Evolutionary conservation across 768 basidiomycete genomes (phyloP), one percentile per base, ranked within the genome.

Genomic region (Tulasnella sp.): DNA sequence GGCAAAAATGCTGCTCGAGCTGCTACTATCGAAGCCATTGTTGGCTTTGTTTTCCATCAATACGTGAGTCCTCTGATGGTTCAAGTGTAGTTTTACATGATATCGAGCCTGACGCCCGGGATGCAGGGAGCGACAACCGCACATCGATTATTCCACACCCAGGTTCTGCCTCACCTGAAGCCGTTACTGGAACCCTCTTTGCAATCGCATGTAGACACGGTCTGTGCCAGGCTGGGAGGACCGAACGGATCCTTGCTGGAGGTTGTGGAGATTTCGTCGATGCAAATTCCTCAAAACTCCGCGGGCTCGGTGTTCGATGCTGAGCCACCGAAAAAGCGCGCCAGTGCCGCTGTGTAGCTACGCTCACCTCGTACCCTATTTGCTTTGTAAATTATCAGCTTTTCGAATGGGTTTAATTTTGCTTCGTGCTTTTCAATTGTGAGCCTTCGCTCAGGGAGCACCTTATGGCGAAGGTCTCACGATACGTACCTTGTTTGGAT

Each of bases 21-120:
- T 1, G 88, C 90, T 72, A 84, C 88, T 0, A 90, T 92, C 5
- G 87, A 89, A 75, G 92, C 90, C 2, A 82, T 92, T 17, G 79
- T 92, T 36, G 92, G 92, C 29, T 90, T 88, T 6, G 84, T 92
- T 14, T 91, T 87, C 76, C 87, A 89, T 76, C 90, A 94, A 81
- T 91, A 88, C 79, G 92, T 94, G 77, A 73, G 91, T 83, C 68
- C 42, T 22, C 32, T 36, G 14, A 39, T 68, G 72, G 37, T 39
- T n/a, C 65, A 42, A 65, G 44, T 41, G 9, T 63, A 75, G 75
- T 77, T 82, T 12, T 74, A 80, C 11, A 67, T 39, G 34, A 9
- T 34, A 62, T 14, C 63, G 32, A 63, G 37, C 52, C 47, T 8
- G 3, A n/a, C 16, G 16, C 74, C 29, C n/a, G 74, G 22, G 14